Conservation (phyloP, 164 flowering plant species). For the Litsea cubeba region DNA sequence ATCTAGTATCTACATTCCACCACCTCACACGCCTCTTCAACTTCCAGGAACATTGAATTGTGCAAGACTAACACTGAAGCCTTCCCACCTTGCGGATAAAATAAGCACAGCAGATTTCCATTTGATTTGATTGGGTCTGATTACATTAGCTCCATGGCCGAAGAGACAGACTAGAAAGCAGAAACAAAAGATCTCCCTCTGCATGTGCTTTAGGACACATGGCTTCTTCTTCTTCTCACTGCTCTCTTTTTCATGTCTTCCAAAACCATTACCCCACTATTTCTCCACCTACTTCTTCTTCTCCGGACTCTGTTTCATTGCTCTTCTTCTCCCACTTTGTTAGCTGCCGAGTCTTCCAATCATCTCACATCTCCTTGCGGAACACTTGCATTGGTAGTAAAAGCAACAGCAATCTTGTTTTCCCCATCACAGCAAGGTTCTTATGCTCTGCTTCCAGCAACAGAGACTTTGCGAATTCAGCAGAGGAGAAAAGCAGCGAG, state of each 20-base stretch:
- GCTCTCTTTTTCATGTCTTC: background rate
- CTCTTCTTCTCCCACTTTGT: background rate
- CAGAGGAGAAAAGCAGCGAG: background rate
- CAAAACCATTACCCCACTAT: background rate
- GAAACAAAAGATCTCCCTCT: background rate
- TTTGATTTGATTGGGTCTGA: background rate
- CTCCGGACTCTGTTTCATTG: background rate
- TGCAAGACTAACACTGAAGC: background rate
- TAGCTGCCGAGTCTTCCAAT: background rate
- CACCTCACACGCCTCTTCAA: too few species aligned
- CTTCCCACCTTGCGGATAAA: background rate
- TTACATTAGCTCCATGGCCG: background rate
- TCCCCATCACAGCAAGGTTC: background rate
- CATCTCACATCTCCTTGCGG: background rate
- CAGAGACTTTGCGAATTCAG: background rate
- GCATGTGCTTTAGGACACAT: background rate
- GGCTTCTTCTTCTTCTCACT: background rate
- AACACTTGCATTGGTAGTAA: background rate
- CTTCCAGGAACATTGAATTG: too few species aligned
- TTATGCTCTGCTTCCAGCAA: background rate
- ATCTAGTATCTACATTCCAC: too few species aligned
- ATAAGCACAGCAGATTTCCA: background rate
- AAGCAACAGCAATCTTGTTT: background rate
- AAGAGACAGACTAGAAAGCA: background rate
- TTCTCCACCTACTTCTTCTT: conserved; percentile 3